Evolutionary conservation across 2,329 filamentous ascomycete genomes (phyloP), one percentile per base, ranked within the genome.

Genomic region (Canariomyces notabilis): DNA sequence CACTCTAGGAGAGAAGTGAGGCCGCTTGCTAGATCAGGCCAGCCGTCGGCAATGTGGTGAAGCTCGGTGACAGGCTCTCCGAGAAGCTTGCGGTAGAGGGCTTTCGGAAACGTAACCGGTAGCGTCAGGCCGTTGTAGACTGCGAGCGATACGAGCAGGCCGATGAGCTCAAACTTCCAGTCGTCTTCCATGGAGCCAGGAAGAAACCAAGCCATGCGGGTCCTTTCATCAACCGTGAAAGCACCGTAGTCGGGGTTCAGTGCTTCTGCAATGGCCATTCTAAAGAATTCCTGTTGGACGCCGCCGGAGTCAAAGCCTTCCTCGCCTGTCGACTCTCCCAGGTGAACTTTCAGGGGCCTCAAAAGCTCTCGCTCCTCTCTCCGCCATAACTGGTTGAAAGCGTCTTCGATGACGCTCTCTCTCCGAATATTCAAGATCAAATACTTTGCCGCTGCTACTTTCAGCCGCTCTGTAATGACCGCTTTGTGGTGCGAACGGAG

Each of bases 271-370:
- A 96, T 82, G 15, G 87, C 82, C 21, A 96, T 68, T 14, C 89
- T 82, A 68, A 98, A 97, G 63, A 95, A 97, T 54, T 98, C 93
- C 62, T 95, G 90, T 58, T 96, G 91, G 1, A 98, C 90, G 52
- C 93, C 93, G 35, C 93, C 93, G 39, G 91, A 89, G 64, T 98
- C 93, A 26, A 94, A 80, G 0, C 93, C 93, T 62, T 94, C 83
- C 64, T 97, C 93, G 22, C 89, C 88, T 43, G 75, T 74, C 26
- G 88, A 83, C 61, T 89, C 85, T 3, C 89, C 89, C 47, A 97
- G 79, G 41, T 88, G 83, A 7, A 98, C 84, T 59, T 95, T 95
- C 26, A 98, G 69, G 1, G 93, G 93, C 20, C 89, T 80, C 59
- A 91, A 71, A 3, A 97, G 71, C 66, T 96, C 89, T 29, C 86